Base-by-base conservation (phyloP, 257 asterid genomes). In the Anisodus tanguticus region DNA sequence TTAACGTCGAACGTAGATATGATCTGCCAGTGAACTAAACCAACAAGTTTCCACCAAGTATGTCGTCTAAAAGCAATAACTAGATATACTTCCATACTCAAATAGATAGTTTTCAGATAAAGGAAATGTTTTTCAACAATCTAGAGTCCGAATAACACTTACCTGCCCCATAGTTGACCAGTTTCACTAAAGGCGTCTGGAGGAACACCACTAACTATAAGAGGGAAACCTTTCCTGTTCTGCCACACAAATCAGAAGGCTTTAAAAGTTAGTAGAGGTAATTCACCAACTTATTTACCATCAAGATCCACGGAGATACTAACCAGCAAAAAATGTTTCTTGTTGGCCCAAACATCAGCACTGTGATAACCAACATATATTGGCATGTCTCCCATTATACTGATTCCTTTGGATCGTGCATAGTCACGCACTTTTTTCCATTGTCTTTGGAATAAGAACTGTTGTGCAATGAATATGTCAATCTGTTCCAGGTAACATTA, bases 361-460 rank as follows among this genome's bases (percentile, higher is more conserved):
- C 98, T 95, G 83, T 97, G 98, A 92, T 97, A 95, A 86, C 98
- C 98, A 87, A 97, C 98, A 89, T 97, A 97, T 59, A 97, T 97
- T 41, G 99, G 98, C 99, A 97, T 97, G 90, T 97, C 99, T 87
- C 99, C 99, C 99, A 97, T 97, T 81, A 95, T 95, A 87, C 97
- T 91, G 69, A 97, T 91, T 74, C 98, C 98, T 86, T 93, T 95
- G 76, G 31, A 71, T 83, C 60, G 92, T 69, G 99, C 98, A 91
- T 97, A 97, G 79, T 91, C 88, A 57, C 89, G 98, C 78, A 97
- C 90, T 83, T 95, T 95, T 86, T 93, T 89, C 99, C 99, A 97
- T 88, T 97, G 99, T 86, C 95, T 92, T 90, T 97, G 98, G 89
- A 97, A 97, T 88, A 97, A 88, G 88, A 94, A 97, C 74, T 97